A percentile compares a stretch with the other conserved stretches of the same genome.
phyloP scores from a whole-genome alignment of 2,329 filamentous ascomycete genomes.

The Pseudogymnoascus sp. region DNA sequence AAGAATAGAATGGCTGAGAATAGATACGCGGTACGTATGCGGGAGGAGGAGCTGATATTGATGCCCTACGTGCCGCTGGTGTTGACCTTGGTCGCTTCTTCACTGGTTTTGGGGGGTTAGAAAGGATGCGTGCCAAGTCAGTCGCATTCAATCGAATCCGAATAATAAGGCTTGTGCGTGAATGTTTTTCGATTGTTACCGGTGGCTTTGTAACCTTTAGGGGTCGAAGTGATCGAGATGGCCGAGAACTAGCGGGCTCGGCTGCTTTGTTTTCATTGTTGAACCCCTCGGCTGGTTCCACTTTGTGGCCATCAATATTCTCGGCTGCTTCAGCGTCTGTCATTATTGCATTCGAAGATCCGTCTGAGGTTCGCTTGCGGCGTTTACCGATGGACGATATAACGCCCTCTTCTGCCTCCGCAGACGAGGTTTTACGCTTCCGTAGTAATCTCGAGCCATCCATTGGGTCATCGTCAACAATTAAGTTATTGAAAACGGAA shows the following conservation, averaged over 20 bases:
- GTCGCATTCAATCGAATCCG: conserved; percentile 52
- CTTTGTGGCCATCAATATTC: conserved; percentile 17
- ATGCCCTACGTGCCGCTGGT: conserved; percentile 34
- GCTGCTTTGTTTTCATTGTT: conserved; percentile 18
- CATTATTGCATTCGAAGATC: conserved; percentile 21
- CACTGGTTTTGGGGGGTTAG: conserved; percentile 51
- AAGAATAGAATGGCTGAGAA: conserved; percentile 76
- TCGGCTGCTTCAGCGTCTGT: background rate
- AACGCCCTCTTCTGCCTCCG: conserved; percentile 49
- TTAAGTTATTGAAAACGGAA: conserved; percentile 69
- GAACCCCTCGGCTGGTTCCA: conserved; percentile 16
- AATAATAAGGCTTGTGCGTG: conserved; percentile 42
- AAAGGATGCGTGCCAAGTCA: conserved; percentile 56
- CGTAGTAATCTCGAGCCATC: conserved; percentile 72
- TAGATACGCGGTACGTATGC: conserved; percentile 41
- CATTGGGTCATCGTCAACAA: conserved; percentile 65
- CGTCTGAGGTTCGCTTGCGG: conserved; percentile 35
- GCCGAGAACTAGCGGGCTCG: conserved; percentile 32
- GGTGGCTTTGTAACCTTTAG: conserved; percentile 36
- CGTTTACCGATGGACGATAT: conserved; percentile 49
- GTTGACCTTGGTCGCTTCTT: conserved; percentile 38
- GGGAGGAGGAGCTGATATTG: conserved; percentile 33
- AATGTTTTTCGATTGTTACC: conserved; percentile 34
- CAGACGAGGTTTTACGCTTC: conserved; percentile 77
- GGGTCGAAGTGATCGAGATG: conserved; percentile 54